phyloP scores from a whole-genome alignment of 163 green algal genomes.

The Coccomyxa subellipsoidea region DNA sequence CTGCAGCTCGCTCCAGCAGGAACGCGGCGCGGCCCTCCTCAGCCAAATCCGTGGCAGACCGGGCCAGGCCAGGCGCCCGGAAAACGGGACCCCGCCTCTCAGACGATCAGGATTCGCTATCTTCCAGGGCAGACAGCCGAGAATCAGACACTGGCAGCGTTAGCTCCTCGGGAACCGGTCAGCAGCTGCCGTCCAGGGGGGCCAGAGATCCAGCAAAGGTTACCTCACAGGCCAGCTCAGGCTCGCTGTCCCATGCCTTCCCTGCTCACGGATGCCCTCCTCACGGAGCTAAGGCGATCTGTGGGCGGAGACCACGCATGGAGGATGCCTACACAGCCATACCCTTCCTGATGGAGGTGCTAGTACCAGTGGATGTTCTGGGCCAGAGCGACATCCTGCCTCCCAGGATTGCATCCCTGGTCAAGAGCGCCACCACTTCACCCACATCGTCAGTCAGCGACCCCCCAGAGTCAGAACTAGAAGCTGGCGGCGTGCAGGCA shows the following conservation, averaged over 20 bases:
- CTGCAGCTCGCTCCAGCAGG: not conserved
- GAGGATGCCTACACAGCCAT: constrained; percentile 83
- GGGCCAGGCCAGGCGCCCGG: not conserved
- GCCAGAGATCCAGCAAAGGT: not conserved
- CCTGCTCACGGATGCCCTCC: constrained; percentile 18
- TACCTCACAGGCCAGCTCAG: not conserved
- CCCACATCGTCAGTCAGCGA: not conserved
- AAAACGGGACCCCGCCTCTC: not conserved
- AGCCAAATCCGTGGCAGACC: not conserved
- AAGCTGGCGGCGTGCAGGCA: not conserved
- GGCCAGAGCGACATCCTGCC: constrained; percentile 64
- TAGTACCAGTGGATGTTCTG: constrained; percentile 11
- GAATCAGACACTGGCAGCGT: not conserved
- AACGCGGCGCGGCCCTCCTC: not conserved
- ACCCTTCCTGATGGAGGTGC: constrained; percentile 70
- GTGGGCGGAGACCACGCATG: constrained; percentile 81
- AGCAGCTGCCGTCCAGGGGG: not conserved
- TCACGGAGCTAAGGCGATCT: constrained; percentile 60
- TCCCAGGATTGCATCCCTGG: constrained; percentile 66
- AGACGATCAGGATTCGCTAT: not conserved
- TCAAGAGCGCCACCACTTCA: constrained; percentile 34
- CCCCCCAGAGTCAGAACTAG: not conserved
- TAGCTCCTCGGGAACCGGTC: not conserved
- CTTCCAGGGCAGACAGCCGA: not conserved
- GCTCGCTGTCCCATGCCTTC: not conserved